Percentiles rank a stretch among this genome's conserved stretches.
phyloP scores from a whole-genome alignment of 371 early-diverging fungal species.

The Nematocida ironsii region DNA sequence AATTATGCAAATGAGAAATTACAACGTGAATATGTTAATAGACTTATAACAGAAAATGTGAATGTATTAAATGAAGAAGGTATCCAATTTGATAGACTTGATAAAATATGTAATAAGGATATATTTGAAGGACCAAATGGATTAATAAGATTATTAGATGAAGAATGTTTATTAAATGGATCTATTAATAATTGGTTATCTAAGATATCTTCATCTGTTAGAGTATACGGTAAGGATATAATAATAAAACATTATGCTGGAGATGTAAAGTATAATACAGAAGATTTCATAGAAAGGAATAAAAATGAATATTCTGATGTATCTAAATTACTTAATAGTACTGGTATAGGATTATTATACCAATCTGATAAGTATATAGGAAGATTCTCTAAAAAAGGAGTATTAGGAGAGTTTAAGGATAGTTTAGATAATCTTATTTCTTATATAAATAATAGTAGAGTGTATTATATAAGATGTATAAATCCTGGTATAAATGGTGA shows the following conservation, averaged over 20 bases:
- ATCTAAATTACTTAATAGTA: conserved; percentile 21
- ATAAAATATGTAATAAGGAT: not conserved
- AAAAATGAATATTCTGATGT: conserved; percentile 74
- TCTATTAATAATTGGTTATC: conserved; percentile 61
- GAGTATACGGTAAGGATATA: conserved; percentile 70
- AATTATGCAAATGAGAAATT: conserved; percentile 74
- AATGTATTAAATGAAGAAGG: conserved; percentile 74
- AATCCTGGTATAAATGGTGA: conserved; percentile 91
- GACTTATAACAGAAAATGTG: conserved; percentile 86
- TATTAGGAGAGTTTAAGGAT: conserved; percentile 78
- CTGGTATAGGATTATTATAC: conserved; percentile 27
- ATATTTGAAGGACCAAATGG: conserved; percentile 68
- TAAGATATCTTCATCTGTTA: conserved; percentile 43
- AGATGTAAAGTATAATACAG: conserved; percentile 81
- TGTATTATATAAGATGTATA: conserved; percentile 96
- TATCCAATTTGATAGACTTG: conserved; percentile 1
- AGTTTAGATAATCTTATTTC: conserved; percentile 76
- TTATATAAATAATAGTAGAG: conserved; percentile 84
- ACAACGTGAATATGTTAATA: conserved; percentile 75
- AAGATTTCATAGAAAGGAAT: conserved; percentile 95
- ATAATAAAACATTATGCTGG: conserved; percentile 89
- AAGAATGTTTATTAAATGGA: conserved; percentile 68
- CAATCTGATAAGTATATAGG: conserved; percentile 77
- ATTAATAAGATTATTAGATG: conserved; percentile 68
- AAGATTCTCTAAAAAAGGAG: conserved; percentile 79